Conservation (phyloP, 108 stramenopile species). For the Cyclotella atomus region DNA sequence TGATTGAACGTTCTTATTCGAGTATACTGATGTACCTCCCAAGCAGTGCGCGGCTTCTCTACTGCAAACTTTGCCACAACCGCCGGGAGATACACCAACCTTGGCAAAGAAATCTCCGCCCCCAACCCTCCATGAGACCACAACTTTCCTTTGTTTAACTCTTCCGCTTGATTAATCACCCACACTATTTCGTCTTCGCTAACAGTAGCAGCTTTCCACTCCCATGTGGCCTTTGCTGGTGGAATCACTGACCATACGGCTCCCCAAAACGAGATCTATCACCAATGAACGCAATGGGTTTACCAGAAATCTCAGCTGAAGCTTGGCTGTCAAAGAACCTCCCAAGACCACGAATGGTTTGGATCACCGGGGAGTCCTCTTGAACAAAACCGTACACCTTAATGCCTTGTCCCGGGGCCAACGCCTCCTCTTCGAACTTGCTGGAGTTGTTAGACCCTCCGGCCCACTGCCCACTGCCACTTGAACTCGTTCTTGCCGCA, state of each 20-base stretch:
- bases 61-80: neutral
- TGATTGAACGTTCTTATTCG: too few species aligned
- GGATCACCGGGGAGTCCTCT: neutral
- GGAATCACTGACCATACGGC: neutral
- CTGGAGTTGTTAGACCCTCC: neutral
- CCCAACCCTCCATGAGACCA: neutral
- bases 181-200: neutral
- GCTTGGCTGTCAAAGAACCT: neutral
- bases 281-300: neutral
- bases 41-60: neutral
- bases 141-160: neutral
- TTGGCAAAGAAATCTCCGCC: too few species aligned
- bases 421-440: neutral
- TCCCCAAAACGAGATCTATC: neutral
- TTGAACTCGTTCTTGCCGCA: neutral
- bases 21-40: neutral
- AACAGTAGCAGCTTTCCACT: neutral
- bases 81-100: neutral
- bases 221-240: neutral
- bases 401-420: neutral
- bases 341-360: constrained; percentile 20
- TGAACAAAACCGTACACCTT: neutral
- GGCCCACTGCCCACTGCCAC: neutral
- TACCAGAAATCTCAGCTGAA: neutral
- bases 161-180: neutral